Conservation (phyloP, 2,329 filamentous ascomycete genomes). For the Diaporthe sp. region DNA sequence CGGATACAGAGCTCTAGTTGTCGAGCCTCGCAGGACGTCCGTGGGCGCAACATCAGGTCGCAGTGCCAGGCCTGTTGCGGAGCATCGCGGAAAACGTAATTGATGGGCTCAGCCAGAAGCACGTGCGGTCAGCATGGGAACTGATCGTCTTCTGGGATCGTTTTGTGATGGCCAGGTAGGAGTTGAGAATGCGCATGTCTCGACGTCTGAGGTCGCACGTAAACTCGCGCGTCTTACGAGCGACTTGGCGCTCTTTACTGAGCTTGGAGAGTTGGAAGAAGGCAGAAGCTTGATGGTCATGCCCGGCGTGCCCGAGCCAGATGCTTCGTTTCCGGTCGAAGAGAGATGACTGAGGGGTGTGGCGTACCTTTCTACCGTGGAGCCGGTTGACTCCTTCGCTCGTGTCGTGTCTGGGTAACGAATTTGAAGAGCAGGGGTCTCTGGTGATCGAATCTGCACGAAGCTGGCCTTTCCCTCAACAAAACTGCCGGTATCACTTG, state of each 20-base stretch:
- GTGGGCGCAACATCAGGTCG: no score
- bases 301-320: constrained; percentile 24
- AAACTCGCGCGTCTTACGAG: constrained; percentile 27
- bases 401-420: background rate
- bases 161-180: constrained; percentile 6
- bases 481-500: background rate
- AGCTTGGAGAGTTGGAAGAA: background rate
- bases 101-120: constrained; percentile 3
- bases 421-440: constrained; percentile 23
- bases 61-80: background rate
- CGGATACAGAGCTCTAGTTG: background rate
- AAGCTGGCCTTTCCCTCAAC: constrained; percentile 19
- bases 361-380: constrained; percentile 36
- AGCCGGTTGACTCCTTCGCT: constrained; percentile 25
- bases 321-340: background rate
- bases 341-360: constrained; percentile 37
- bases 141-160: background rate
- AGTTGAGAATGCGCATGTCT: background rate
- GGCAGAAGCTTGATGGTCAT: background rate
- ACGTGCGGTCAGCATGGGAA: background rate
- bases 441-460: constrained; percentile 1
- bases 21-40: background rate
- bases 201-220: background rate
- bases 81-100: background rate
- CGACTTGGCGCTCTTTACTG: background rate